These are phyloP conservation scores for Pistacia atlantica DNA, from an alignment of 345 rosid genomes.

Conservation along the genomic window DNA sequence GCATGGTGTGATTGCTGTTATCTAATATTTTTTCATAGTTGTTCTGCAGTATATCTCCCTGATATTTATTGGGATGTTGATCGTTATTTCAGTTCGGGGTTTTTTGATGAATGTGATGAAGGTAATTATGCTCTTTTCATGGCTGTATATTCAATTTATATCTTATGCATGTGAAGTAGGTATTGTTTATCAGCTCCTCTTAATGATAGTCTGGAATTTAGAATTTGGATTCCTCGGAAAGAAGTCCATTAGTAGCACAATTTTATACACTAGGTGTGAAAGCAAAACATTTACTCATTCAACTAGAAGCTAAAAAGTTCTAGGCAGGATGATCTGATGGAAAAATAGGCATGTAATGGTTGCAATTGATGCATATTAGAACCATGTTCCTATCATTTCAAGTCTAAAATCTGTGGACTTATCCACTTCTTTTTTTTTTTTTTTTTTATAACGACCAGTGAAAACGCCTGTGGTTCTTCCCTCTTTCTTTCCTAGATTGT, in stretches of 20 bases:
- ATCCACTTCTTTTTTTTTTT: background rate
- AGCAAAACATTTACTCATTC: background rate
- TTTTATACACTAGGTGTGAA: background rate
- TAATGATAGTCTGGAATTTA: background rate
- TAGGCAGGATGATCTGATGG: background rate
- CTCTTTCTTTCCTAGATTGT: background rate
- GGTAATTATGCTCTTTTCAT: slow-evolving; percentile 40
- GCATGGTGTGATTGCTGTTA: slow-evolving; percentile 12
- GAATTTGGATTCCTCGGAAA: background rate
- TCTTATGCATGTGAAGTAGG: background rate
- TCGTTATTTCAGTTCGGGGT: slow-evolving; percentile 89
- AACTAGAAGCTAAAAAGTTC: slow-evolving; percentile 3
- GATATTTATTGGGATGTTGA: slow-evolving; percentile 89
- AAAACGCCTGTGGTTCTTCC: background rate
- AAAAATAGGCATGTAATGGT: slow-evolving; percentile 1
- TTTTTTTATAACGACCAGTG: background rate
- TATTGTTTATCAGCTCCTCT: background rate
- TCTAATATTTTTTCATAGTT: slow-evolving; percentile 29
- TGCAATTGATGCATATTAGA: background rate
- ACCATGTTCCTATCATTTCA: background rate
- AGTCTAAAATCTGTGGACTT: background rate
- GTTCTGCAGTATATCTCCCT: slow-evolving; percentile 83
- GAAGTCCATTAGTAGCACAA: background rate
- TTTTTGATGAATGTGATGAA: slow-evolving; percentile 92
- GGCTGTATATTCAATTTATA: background rate